Evolutionary conservation across 805 yeast genomes (phyloP), one percentile per base, ranked within the genome.

Genomic region (Vanderwaltozyma verrucispora): DNA sequence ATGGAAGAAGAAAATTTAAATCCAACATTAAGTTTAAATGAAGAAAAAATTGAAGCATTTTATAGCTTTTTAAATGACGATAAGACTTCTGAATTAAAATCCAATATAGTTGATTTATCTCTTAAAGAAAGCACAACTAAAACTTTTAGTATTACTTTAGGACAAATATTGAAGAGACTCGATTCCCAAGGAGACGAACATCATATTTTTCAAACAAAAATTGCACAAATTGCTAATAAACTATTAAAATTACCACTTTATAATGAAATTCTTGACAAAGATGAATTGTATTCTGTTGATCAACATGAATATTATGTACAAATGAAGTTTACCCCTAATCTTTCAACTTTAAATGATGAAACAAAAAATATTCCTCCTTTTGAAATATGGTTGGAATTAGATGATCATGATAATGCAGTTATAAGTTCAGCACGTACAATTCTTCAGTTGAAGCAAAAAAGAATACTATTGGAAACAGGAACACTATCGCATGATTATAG

Each of bases 321-420:
- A 39, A 28, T 56, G 18, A 50, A 42, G 19, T 49, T 53, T 36
- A 41, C 47, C 3, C 56, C 61, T 5, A 40, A 45, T 28, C 9
- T 42, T 30, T 28, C 36, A 36, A 31, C 42, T 5, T 2, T 25
- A 4, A 32, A 41, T 8, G 13, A 23, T n/a, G n/a, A 36, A 10
- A 13, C 21, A 11, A 3, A 18, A 4, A 23, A 37, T 28, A 15
- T 29, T 15, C 53, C 55, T 14, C 55, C 55, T 3, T 16, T 58
- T 26, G 59, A 59, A 36, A 29, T 59, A 17, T 54, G 60, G 57
- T 41, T 57, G 18, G 55, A 54, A 28, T 37, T 54, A 14, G 60
- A 56, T 33, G 59, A 54, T 16, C 40, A 44, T 21, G 53, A 49
- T 31, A 46, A 42, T 18, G 52, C 56, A 1, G 33, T 51, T 9